Evolutionary conservation across 2,329 filamentous ascomycete species (phyloP), one percentile per base, ranked within the genome.

Genomic region (Nectriaceae sp.): DNA sequence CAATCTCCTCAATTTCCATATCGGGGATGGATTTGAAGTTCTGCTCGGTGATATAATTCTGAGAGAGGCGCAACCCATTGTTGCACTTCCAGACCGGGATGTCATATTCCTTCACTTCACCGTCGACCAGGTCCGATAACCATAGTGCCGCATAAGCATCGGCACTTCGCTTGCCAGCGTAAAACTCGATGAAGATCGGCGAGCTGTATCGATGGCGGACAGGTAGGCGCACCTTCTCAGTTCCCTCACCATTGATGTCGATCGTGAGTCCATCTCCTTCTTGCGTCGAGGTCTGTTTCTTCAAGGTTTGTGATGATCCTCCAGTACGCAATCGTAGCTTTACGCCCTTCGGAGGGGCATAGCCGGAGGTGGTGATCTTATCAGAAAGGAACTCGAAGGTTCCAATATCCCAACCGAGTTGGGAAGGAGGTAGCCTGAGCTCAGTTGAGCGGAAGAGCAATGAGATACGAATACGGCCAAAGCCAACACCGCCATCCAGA

Each of bases 331-430:
- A 70, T 59, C 83, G 84, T 37, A 97, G 74, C 69, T 90, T 93
- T 15, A 90, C 77, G 64, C 89, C 91, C 37, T 82, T 72, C 33
- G 78, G 69, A 4, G 83, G 80, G 1, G 76, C 73, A 60, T 87
- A 91, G 40, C 78, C 78, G 13, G 78, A 71, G 0, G 88, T 83
- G 0, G 79, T 78, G 40, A 97, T 84, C 15, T 76, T 79, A 41
- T 90, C 79, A 0, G 87, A 90, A 0, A 80, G 73, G 65, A 97
- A 95, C 63, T 96, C 88, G 63, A 97, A 96, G 0, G 93, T 96
- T 29, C 94, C 94, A 37, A 97, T 89, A 52, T 97, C 90, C 89
- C 93, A 97, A 10, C 93, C 91, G 4, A 97, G 80, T 69, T 96
- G 88, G 35, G 85, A 75, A 0, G 88, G 88, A n/a, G 92, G 92